Evolutionary conservation across 176 grass and related monocot species (phyloP).

Genomic region (Aegilops longissima): DNA sequence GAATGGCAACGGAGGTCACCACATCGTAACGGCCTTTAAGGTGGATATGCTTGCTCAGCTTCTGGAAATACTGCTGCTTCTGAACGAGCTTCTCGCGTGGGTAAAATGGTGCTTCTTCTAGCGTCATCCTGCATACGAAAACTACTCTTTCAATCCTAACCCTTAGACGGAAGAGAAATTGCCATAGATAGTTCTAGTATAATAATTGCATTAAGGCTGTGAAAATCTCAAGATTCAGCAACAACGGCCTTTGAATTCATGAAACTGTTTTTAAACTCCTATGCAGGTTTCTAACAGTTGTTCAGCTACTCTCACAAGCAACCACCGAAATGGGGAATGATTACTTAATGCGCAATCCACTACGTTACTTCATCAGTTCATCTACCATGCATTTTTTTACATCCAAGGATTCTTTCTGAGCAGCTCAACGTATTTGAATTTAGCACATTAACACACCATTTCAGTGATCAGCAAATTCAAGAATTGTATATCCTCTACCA

Average conservation of each 20-base stretch:
- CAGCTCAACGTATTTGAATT: background rate
- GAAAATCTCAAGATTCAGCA: background rate
- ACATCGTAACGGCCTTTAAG: constrained; percentile 59
- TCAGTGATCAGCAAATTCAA: background rate
- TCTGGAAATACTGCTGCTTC: constrained; percentile 53
- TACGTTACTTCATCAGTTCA: background rate
- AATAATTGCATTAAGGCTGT: background rate
- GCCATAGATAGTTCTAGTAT: background rate
- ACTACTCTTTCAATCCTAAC: background rate
- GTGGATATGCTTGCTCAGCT: constrained; percentile 52
- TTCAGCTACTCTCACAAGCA: background rate
- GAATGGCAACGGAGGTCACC: constrained; percentile 61
- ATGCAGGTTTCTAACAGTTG: background rate
- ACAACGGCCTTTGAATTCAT: background rate
- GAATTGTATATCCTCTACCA: background rate
- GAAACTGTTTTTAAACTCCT: background rate
- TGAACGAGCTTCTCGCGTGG: constrained; percentile 56
- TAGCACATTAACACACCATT: background rate
- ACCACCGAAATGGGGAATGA: background rate
- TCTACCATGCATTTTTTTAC: background rate
- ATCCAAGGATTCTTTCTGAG: background rate
- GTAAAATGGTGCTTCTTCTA: constrained; percentile 59
- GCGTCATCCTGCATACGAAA: constrained; percentile 56
- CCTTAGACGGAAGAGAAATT: background rate
- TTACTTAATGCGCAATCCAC: background rate